phyloP scores from a whole-genome alignment of 305 asterid species.

The Fraxinus floribunda region DNA sequence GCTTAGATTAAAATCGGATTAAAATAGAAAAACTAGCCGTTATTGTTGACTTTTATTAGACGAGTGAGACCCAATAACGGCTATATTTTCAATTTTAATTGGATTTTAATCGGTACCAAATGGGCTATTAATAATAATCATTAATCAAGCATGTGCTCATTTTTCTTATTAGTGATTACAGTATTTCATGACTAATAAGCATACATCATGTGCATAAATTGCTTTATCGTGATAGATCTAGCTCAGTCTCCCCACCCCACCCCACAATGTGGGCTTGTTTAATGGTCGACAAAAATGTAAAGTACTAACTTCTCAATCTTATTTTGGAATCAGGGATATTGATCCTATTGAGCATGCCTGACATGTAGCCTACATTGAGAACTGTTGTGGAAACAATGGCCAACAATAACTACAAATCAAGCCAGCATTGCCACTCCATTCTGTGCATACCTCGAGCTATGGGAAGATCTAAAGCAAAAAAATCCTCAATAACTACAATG shows the following conservation, averaged over 20 bases:
- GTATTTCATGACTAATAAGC: background rate
- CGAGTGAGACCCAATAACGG: too few relatives aligned
- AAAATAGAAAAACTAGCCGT: too few relatives aligned
- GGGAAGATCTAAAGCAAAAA: background rate
- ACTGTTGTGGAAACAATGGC: background rate
- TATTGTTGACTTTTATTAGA: too few relatives aligned
- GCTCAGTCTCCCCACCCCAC: too few relatives aligned
- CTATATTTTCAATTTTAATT: too few relatives aligned
- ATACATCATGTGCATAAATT: background rate
- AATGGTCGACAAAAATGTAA: background rate
- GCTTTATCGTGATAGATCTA: background rate
- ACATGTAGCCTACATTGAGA: background rate
- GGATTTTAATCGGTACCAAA: too few relatives aligned
- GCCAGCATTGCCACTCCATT: background rate
- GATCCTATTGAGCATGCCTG: background rate
- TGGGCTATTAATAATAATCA: background rate
- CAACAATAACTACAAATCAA: background rate
- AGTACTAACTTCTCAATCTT: too few relatives aligned
- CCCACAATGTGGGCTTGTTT: background rate
- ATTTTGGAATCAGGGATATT: background rate
- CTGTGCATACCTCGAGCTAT: background rate
- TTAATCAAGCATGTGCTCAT: background rate
- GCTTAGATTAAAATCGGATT: too few relatives aligned
- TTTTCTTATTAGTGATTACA: background rate
- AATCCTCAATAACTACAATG: background rate